Percentiles rank a stretch among this genome's conserved stretches.
phyloP scores from a whole-genome alignment of 2,329 filamentous ascomycete genomes.

The Scedosporium aurantiacum region DNA sequence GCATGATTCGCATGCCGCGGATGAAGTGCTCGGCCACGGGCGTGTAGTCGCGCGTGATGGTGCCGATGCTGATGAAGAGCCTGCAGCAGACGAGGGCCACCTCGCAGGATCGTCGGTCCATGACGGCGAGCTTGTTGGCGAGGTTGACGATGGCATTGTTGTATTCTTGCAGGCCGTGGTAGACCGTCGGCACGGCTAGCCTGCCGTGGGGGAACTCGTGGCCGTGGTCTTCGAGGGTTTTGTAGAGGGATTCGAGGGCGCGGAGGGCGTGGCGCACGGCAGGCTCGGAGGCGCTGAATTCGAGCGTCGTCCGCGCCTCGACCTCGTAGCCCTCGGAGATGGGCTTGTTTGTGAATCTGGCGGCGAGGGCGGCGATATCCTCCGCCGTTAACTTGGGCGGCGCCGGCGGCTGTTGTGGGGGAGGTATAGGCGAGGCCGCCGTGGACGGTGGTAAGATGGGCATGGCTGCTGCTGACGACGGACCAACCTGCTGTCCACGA shows the following conservation, averaged over 20 bases:
- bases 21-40: slow-evolving; percentile 32
- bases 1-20: slow-evolving; percentile 31
- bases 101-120: slow-evolving; percentile 14
- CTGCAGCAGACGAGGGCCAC: slow-evolving; percentile 34
- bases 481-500: background rate
- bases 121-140: slow-evolving; percentile 25
- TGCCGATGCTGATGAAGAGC: slow-evolving; percentile 35
- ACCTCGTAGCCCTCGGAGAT: slow-evolving; percentile 24
- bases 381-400: slow-evolving; percentile 11
- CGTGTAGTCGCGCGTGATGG: slow-evolving; percentile 26
- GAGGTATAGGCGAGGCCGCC: background rate
- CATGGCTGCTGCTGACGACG: too few species aligned
- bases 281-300: slow-evolving; percentile 24
- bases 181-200: slow-evolving; percentile 18
- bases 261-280: slow-evolving; percentile 26
- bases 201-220: slow-evolving; percentile 14
- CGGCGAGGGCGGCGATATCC: slow-evolving; percentile 23
- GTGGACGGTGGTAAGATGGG: background rate
- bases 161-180: slow-evolving; percentile 31
- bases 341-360: slow-evolving; percentile 30
- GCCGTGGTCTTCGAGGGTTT: slow-evolving; percentile 24
- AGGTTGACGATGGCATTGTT: slow-evolving; percentile 27
- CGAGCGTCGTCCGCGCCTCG: slow-evolving; percentile 28
- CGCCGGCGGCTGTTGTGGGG: background rate
- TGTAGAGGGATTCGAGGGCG: slow-evolving; percentile 27